Percentiles rank a stretch among this genome's conserved stretches.
Conservation (phyloP, 1,139 yeast genomes). For the Zygoascus hellenicus region DNA sequence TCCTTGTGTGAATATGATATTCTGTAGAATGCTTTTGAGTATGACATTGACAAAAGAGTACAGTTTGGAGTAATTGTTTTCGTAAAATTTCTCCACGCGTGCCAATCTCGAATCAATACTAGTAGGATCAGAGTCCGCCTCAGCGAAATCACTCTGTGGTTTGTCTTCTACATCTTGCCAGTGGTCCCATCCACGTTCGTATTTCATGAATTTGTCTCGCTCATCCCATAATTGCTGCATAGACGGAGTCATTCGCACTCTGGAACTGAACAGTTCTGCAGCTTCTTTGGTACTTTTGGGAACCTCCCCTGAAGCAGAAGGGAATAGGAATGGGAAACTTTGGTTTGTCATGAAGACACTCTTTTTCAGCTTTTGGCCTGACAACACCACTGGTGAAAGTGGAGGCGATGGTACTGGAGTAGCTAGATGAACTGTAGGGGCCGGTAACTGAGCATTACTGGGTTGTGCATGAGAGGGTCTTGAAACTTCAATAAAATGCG, state of each 20-base stretch:
- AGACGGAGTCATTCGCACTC: conserved; percentile 61
- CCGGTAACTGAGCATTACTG: conserved; percentile 50
- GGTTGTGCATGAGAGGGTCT: conserved; percentile 52
- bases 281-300: conserved; percentile 84
- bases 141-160: background rate
- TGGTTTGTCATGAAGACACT: conserved; percentile 70
- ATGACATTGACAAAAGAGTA: conserved; percentile 60
- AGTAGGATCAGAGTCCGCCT: conserved; percentile 10
- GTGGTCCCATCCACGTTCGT: conserved; percentile 62
- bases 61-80: conserved; percentile 46
- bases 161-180: conserved; percentile 10
- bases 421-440: conserved; percentile 67
- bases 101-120: conserved; percentile 35
- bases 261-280: conserved; percentile 51
- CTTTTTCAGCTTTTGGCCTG: conserved; percentile 60
- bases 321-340: conserved; percentile 74
- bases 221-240: conserved; percentile 68
- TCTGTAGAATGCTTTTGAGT: conserved; percentile 55
- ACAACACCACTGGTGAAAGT: conserved; percentile 45
- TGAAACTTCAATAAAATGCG: conserved; percentile 48
- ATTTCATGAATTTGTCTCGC: conserved; percentile 60
- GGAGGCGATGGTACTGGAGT: conserved; percentile 90
- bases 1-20: conserved; percentile 22
- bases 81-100: conserved; percentile 59
- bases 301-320: conserved; percentile 43